These are phyloP conservation scores for Sporothrix brasiliensis DNA, from an alignment of 2,329 filamentous ascomycete species.

Conservation along the genomic window DNA sequence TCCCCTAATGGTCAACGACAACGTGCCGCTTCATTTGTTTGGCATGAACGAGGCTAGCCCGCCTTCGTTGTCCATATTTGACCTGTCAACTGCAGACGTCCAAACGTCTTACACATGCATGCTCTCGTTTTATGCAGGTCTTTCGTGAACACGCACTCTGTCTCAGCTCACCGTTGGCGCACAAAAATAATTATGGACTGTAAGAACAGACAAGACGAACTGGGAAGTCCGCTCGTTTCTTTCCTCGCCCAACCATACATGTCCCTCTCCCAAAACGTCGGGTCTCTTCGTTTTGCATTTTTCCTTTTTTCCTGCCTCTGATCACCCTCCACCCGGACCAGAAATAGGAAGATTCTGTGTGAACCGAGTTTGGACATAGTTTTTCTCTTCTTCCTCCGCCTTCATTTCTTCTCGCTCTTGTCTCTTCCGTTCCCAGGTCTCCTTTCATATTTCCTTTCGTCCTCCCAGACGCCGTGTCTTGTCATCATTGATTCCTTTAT, in stretches of 20 bases:
- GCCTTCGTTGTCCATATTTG: background rate
- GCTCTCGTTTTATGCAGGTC: background rate
- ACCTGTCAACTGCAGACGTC: constrained; percentile 2
- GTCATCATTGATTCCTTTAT: background rate
- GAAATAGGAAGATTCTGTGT: background rate
- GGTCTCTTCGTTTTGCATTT: constrained; percentile 27
- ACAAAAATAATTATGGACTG: background rate
- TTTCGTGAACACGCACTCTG: background rate
- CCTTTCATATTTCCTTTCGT: background rate
- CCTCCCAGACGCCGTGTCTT: background rate
- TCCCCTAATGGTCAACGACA: too few relatives aligned
- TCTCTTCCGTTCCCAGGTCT: background rate
- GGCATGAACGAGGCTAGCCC: background rate
- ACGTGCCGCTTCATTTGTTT: background rate
- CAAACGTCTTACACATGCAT: background rate
- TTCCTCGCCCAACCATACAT: background rate
- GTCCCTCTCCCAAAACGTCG: constrained; percentile 20
- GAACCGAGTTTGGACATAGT: constrained; percentile 19
- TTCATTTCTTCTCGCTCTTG: background rate
- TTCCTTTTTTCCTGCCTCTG: constrained; percentile 12
- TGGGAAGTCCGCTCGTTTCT: constrained; percentile 1
- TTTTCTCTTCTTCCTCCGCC: background rate
- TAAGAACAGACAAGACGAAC: background rate
- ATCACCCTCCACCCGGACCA: constrained; percentile 23
- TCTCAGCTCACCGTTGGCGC: background rate